These are phyloP conservation scores for Cyphellophora attinorum DNA, from an alignment of 2,329 filamentous ascomycete genomes.

Conservation along the genomic window DNA sequence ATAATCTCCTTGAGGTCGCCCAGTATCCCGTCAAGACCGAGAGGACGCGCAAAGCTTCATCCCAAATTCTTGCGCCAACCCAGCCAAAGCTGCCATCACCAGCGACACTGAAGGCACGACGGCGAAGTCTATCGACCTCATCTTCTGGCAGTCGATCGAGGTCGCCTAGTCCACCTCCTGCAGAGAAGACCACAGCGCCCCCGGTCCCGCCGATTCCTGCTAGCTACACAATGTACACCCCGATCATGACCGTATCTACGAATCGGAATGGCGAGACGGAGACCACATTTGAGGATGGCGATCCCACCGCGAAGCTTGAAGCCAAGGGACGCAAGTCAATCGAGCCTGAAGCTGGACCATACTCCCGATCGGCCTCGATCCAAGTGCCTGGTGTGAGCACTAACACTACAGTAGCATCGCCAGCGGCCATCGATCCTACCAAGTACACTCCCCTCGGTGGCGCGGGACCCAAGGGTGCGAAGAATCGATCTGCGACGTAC, in stretches of 20 bases:
- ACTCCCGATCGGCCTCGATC: conserved; percentile 4
- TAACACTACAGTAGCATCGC: conserved; percentile 10
- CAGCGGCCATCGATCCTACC: conserved; percentile 8
- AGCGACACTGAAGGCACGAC: conserved; percentile 1
- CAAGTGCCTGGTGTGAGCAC: conserved; percentile 8
- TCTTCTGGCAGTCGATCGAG: neutral
- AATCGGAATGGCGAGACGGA: conserved; percentile 2
- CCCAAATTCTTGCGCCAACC: neutral
- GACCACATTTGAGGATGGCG: conserved; percentile 1
- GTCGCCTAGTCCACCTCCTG: conserved; percentile 1
- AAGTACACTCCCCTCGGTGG: conserved; percentile 32
- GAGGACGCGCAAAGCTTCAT: neutral
- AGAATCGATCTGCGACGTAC: conserved; percentile 28
- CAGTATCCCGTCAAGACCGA: neutral
- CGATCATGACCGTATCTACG: conserved; percentile 6
- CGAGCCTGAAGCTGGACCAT: conserved; percentile 1
- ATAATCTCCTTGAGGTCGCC: conserved; percentile 47
- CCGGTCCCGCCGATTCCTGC: conserved; percentile 16
- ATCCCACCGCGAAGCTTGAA: neutral
- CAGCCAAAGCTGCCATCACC: neutral
- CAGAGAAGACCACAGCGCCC: conserved; percentile 6
- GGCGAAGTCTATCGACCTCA: neutral
- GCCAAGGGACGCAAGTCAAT: neutral
- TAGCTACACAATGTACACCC: conserved; percentile 7
- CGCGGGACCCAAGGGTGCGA: conserved; percentile 33